These are phyloP conservation scores for Serendipita sp. DNA, from an alignment of 768 basidiomycete species.

Conservation along the genomic window DNA sequence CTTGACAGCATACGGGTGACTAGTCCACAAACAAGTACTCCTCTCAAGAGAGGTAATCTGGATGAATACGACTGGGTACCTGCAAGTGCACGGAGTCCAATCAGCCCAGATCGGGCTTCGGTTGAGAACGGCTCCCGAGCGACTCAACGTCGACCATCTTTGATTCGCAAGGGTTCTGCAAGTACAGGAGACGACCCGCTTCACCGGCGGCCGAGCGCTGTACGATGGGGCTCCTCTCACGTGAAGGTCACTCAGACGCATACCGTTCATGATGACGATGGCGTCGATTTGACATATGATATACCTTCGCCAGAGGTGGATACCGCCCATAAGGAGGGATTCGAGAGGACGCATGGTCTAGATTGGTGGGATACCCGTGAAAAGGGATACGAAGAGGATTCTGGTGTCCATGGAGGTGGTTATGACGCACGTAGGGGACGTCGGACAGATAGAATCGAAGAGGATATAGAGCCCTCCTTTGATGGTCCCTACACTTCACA, in stretches of 20 bases:
- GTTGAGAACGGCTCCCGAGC: not conserved
- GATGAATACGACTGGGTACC: not conserved
- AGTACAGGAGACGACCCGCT: too few species aligned
- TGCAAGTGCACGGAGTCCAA: not conserved
- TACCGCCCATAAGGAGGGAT: not conserved
- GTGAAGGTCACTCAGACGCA: not conserved
- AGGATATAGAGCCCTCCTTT: not conserved
- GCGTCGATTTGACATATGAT: not conserved
- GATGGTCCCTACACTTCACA: not conserved
- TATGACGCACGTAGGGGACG: not conserved
- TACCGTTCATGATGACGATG: not conserved
- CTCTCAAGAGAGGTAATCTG: not conserved
- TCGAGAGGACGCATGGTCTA: not conserved
- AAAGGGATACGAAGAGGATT: not conserved
- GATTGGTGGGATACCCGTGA: not conserved
- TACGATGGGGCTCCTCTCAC: not conserved
- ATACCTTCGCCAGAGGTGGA: not conserved
- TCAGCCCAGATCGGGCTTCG: not conserved
- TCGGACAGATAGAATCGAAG: not conserved
- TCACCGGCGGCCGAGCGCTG: too few species aligned
- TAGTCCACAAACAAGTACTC: not conserved
- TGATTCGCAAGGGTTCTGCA: not conserved
- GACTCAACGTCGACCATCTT: not conserved
- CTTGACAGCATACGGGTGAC: not conserved
- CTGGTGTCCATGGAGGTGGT: not conserved